These are phyloP conservation scores for Schwanniomyces etchellsii DNA, from an alignment of 1,139 yeast species.

Conservation along the genomic window DNA sequence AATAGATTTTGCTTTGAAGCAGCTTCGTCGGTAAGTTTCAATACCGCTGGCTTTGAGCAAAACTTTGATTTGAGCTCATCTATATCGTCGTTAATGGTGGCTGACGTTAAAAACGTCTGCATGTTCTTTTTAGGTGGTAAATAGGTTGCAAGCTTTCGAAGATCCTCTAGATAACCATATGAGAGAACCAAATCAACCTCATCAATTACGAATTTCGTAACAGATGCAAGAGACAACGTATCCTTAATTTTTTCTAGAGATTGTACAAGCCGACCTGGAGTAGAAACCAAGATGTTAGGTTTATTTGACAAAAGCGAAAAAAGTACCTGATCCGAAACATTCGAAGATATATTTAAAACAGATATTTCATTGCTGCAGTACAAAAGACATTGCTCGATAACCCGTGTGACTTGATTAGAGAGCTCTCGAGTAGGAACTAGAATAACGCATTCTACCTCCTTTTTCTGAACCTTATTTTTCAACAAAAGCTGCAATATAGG, in stretches of 20 bases:
- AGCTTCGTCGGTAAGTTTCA: conserved; percentile 69
- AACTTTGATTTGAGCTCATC: conserved; percentile 68
- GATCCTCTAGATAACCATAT: conserved; percentile 87
- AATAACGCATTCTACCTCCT: conserved; percentile 49
- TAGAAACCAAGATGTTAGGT: conserved; percentile 81
- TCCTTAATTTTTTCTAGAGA: conserved; percentile 45
- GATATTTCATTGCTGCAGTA: conserved; percentile 68
- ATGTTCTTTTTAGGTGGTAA: conserved; percentile 69
- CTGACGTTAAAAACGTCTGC: conserved; percentile 94
- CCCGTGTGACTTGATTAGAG: conserved; percentile 74
- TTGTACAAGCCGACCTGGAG: conserved; percentile 75
- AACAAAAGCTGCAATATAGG: conserved; percentile 73
- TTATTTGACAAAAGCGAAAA: conserved; percentile 61
- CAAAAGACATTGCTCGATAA: conserved; percentile 60
- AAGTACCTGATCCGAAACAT: conserved; percentile 67
- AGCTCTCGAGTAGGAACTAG: conserved; percentile 85
- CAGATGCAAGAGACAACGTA: conserved; percentile 42
- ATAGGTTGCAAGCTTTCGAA: conserved; percentile 54
- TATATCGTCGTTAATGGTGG: conserved; percentile 86
- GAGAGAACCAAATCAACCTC: conserved; percentile 91
- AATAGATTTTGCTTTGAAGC: conserved; percentile 53
- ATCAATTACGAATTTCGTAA: conserved; percentile 78
- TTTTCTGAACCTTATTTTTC: conserved; percentile 18
- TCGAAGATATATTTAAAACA: conserved; percentile 69
- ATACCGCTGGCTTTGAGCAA: conserved; percentile 81